Evolutionary conservation across 2,329 filamentous ascomycete species (phyloP).

Genomic region (Penicillium sp.): DNA sequence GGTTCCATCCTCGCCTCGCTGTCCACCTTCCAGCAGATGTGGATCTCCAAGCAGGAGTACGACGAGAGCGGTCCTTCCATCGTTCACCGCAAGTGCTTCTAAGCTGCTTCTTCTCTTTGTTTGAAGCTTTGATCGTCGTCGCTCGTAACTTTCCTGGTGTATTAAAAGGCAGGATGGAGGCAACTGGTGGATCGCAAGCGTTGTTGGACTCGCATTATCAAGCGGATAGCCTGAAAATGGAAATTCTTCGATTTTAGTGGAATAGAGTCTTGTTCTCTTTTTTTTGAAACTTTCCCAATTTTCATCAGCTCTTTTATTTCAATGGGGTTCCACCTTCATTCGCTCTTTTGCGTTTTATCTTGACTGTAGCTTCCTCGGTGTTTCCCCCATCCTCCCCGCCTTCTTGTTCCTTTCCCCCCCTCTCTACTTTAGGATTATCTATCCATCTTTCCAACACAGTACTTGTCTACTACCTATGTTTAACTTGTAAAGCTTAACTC

Average conservation of each 20-base stretch:
- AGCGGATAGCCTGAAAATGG: constrained; percentile 47
- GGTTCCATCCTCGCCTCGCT: constrained; percentile 99
- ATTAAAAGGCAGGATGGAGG: constrained; percentile 47
- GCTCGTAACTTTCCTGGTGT: constrained; percentile 47
- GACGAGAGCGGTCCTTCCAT: constrained; percentile 99
- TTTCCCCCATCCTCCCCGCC: background rate
- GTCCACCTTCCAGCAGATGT: constrained; percentile 99
- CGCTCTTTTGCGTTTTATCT: background rate
- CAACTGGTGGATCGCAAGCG: constrained; percentile 42
- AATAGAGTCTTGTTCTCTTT: constrained; percentile 43
- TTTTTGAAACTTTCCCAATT: constrained; percentile 20
- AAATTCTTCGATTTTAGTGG: constrained; percentile 45
- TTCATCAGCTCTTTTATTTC: background rate
- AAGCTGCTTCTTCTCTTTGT: constrained; percentile 56
- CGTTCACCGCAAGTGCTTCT: constrained; percentile 99
- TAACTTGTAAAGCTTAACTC: no score
- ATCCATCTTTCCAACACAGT: no score
- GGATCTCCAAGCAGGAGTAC: constrained; percentile 99
- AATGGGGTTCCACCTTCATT: constrained; percentile 15
- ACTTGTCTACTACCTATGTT: no score
- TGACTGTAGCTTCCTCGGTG: constrained; percentile 14
- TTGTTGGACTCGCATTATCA: constrained; percentile 46
- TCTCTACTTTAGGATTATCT: no score
- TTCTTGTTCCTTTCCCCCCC: background rate
- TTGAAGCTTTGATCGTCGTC: constrained; percentile 38